A percentile compares a stretch with the other conserved stretches of the same genome.
Evolutionary conservation across 768 basidiomycete genomes (phyloP).

Genomic region (Collybia nuda): DNA sequence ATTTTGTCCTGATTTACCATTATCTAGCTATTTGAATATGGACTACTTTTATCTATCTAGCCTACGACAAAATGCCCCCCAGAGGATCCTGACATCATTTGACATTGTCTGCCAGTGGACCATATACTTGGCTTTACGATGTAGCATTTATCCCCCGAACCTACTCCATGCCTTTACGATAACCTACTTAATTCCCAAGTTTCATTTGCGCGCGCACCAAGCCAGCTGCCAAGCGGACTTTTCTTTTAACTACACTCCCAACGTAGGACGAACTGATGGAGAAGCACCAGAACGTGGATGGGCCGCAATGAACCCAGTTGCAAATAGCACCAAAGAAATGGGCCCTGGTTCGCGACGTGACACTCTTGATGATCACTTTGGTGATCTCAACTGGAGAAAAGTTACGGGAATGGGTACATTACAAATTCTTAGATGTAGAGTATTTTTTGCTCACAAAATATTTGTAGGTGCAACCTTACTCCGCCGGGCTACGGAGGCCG

Average conservation of each 20-base stretch:
- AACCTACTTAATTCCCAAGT: neutral
- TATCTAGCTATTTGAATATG: conserved; percentile 22
- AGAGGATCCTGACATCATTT: conserved; percentile 11
- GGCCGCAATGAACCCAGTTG: conserved; percentile 23
- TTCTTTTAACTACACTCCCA: conserved; percentile 1
- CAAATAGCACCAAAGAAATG: conserved; percentile 16
- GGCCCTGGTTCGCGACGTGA: neutral
- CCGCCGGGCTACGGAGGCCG: neutral
- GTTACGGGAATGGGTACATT: neutral
- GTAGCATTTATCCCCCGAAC: conserved; percentile 1
- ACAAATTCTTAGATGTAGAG: too few relatives aligned
- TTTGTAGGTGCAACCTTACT: neutral
- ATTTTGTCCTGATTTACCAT: neutral
- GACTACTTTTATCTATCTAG: conserved; percentile 17
- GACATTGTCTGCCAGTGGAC: conserved; percentile 21
- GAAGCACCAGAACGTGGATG: conserved; percentile 15
- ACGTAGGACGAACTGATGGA: neutral
- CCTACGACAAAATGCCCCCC: neutral
- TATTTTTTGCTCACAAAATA: neutral
- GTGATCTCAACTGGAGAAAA: conserved; percentile 27
- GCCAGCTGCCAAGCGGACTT: neutral
- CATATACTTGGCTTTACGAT: neutral
- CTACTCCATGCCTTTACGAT: neutral
- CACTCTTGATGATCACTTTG: conserved; percentile 22
- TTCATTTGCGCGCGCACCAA: neutral